Evolutionary conservation across 352 stramenopile genomes (phyloP).

Genomic region (Globisporangium takayamanum): DNA sequence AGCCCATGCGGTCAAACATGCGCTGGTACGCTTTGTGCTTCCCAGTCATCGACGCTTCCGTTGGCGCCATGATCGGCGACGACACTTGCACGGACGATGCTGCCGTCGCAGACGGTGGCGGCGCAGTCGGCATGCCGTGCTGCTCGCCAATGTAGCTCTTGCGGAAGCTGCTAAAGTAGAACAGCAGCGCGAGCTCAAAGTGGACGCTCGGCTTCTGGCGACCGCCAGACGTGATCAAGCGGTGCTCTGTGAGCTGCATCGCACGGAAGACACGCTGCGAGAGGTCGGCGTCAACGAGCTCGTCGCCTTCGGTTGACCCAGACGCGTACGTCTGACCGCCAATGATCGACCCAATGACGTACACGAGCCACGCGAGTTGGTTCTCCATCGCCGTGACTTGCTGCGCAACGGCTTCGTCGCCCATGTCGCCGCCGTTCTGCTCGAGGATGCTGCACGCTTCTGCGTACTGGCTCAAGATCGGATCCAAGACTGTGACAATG

Average conservation of each 20-base stretch:
- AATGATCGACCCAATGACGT: slow-evolving; percentile 95
- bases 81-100: slow-evolving; percentile 14
- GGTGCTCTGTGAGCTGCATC: slow-evolving; percentile 94
- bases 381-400: slow-evolving; percentile 88
- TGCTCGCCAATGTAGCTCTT: slow-evolving; percentile 91
- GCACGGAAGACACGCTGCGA: slow-evolving; percentile 94
- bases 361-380: slow-evolving; percentile 96
- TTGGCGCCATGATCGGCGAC: slow-evolving; percentile 79
- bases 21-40: slow-evolving; percentile 95
- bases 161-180: slow-evolving; percentile 95
- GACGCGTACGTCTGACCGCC: slow-evolving; percentile 93
- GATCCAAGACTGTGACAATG: slow-evolving; percentile 92
- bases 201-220: slow-evolving; percentile 84
- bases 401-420: slow-evolving; percentile 45
- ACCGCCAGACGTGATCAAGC: slow-evolving; percentile 85
- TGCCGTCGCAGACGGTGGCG: slow-evolving; percentile 33
- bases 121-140: slow-evolving; percentile 79
- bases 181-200: slow-evolving; percentile 94
- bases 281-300: slow-evolving; percentile 94
- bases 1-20: slow-evolving; percentile 97
- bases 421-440: slow-evolving; percentile 35
- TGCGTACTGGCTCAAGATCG: slow-evolving; percentile 91
- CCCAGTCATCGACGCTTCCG: slow-evolving; percentile 63
- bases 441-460: slow-evolving; percentile 81
- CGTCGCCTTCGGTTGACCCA: slow-evolving; percentile 89